Conservation (phyloP, 2,329 filamentous ascomycete species). For the Bertia moriformis region DNA sequence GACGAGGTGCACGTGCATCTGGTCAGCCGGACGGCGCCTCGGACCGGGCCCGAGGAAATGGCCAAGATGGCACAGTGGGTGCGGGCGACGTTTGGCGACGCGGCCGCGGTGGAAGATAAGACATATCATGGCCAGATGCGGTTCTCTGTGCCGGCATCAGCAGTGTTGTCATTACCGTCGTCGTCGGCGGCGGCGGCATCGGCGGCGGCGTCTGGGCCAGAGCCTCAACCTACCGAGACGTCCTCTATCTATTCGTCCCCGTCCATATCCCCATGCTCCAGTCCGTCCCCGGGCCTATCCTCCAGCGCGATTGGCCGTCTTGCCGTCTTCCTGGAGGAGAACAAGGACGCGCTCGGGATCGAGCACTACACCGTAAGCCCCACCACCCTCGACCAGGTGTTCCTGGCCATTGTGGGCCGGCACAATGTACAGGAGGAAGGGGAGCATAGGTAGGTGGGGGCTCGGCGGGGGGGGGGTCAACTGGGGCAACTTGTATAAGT, state of each 20-base stretch:
- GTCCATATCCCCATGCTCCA: neutral
- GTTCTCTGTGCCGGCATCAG: conserved; percentile 57
- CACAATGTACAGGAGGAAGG: conserved; percentile 69
- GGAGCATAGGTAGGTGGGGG: too few species aligned
- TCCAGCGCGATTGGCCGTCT: conserved; percentile 49
- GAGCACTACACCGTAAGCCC: conserved; percentile 79
- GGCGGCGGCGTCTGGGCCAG: conserved; percentile 4
- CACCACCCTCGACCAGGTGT: conserved; percentile 82
- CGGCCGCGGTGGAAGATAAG: conserved; percentile 55
- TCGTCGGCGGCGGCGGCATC: conserved; percentile 5
- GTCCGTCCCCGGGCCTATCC: neutral
- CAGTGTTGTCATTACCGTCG: conserved; percentile 12
- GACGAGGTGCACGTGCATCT: conserved; percentile 71
- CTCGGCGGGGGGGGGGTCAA: too few species aligned
- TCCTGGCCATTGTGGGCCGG: conserved; percentile 68
- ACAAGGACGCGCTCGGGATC: conserved; percentile 54
- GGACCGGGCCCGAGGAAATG: conserved; percentile 58
- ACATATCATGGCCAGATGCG: conserved; percentile 75
- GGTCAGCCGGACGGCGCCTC: conserved; percentile 60
- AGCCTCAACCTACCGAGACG: conserved; percentile 8
- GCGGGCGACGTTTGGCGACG: conserved; percentile 32
- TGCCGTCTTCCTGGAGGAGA: conserved; percentile 59
- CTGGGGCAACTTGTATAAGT: too few species aligned
- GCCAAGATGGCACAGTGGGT: conserved; percentile 54
- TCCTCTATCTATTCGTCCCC: too few species aligned